Evolutionary conservation across 768 basidiomycete species (phyloP), one percentile per base, ranked within the genome.

Genomic region (Cystofilobasidium ferigula): DNA sequence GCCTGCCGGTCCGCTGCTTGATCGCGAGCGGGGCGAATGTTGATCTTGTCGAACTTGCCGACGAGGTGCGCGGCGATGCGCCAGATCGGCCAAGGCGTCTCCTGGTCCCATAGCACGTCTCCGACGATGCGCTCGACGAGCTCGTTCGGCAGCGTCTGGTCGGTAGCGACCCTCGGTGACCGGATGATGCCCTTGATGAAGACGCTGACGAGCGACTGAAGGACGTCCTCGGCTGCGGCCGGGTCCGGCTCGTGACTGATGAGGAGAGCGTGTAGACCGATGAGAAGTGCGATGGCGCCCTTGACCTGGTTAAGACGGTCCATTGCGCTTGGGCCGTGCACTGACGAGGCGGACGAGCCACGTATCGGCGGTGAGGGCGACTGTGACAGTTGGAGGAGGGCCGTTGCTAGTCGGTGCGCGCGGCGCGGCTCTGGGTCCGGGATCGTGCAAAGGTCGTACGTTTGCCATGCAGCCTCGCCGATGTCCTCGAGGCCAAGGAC

Each of bases 151-250:
- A 54, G 30, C 13, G 28, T 26, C 51, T 54, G 51, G 51, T 54
- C 51, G 2, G 5, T 8, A 35, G 35, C 54, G 57, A 43, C 35
- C 7, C 36, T 16, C 20, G 42, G 9, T 26, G 63, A 32, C 24
- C 63, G 42, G 1, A 64, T 22, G 14, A 57, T 20, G 43, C 63
- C 63, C 35, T 45, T 42, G 18, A 64, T 56, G 45, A 58, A 64
- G 34, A 64, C 30, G 26, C 42, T 57, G 24, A 59, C 63, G 57
- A 64, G 63, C 34, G 30, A 7, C 35, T 43, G 43, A 9, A 43
- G 6, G 8, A 64, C 57, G 5, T 35, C 42, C 22, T 63, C 63
- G 40, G 57, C 40, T 8, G 10, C 32, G 6, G 38, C 22, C 34
- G 45, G 40, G 4, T 58, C 35, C 2, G 32, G 12, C 45, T 59